A percentile compares a stretch with the other conserved stretches of the same genome.
phyloP scores from a whole-genome alignment of 768 basidiomycete species.

The Plicaturopsis crispa region DNA sequence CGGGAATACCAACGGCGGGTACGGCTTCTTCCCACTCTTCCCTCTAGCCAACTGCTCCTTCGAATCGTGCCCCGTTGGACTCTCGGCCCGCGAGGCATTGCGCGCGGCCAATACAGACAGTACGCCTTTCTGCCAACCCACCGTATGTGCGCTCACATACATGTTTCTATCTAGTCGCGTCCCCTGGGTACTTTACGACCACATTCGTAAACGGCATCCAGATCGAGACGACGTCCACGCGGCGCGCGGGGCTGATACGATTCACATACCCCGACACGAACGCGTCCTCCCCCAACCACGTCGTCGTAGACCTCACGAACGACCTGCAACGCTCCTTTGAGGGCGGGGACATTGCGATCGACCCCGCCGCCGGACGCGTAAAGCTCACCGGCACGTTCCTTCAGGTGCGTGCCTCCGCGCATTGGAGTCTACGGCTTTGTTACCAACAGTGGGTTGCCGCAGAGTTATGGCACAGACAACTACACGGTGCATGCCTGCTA shows the following conservation, averaged over 20 bases:
- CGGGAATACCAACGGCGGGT: slow-evolving; percentile 42
- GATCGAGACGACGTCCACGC: slow-evolving; percentile 16
- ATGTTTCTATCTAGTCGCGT: slow-evolving; percentile 24
- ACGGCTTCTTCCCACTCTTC: slow-evolving; percentile 45
- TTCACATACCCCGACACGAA: slow-evolving; percentile 12
- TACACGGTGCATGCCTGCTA: slow-evolving; percentile 44
- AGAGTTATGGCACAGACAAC: slow-evolving; percentile 42
- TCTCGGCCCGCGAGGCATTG: slow-evolving; percentile 29
- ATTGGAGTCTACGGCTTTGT: too few relatives aligned
- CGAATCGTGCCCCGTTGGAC: slow-evolving; percentile 31
- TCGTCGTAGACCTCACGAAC: slow-evolving; percentile 17
- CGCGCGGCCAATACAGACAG: slow-evolving; percentile 38
- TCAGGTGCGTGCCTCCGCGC: slow-evolving; percentile 22
- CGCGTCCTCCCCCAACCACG: slow-evolving; percentile 2
- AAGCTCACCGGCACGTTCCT: slow-evolving; percentile 35
- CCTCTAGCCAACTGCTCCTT: slow-evolving; percentile 35
- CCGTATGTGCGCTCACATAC: background rate
- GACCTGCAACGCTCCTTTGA: slow-evolving; percentile 39
- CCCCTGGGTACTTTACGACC: slow-evolving; percentile 42
- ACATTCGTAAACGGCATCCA: slow-evolving; percentile 38
- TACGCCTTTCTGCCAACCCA: too few relatives aligned
- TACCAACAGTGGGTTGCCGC: too few relatives aligned
- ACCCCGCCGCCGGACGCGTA: slow-evolving; percentile 25
- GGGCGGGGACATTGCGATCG: slow-evolving; percentile 32
- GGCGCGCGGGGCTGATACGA: slow-evolving; percentile 14